phyloP scores from a whole-genome alignment of 1,284 basidiomycete genomes.

The Cryptococcus hybrid region DNA sequence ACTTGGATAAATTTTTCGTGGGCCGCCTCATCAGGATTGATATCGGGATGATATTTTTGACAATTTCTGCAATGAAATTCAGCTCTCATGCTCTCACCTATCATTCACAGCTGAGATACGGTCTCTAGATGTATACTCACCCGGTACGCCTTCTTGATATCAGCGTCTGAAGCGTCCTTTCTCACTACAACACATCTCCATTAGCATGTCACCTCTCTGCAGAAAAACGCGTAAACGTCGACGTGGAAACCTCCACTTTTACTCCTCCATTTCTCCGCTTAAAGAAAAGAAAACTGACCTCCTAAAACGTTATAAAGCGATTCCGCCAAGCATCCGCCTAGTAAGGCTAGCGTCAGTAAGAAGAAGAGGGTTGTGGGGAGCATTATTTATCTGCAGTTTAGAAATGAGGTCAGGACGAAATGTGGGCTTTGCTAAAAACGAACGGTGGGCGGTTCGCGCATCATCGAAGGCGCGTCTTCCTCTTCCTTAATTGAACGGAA shows the following conservation, averaged over 20 bases:
- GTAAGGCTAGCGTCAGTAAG: constrained; percentile 34
- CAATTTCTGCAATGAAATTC: constrained; percentile 57
- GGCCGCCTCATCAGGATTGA: constrained; percentile 79
- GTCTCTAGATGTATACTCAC: constrained; percentile 22
- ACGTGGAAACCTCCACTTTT: constrained; percentile 13
- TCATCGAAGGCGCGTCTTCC: too few species aligned
- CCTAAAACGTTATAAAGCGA: constrained; percentile 51
- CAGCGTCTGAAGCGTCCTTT: constrained; percentile 74
- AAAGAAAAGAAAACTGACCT: constrained; percentile 24
- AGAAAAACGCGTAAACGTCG: constrained; percentile 4
- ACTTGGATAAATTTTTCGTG: constrained; percentile 85
- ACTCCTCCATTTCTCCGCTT: neutral
- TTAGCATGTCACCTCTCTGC: neutral
- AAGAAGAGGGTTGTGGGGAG: constrained; percentile 25
- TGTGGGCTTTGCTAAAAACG: too few species aligned
- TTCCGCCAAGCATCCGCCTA: constrained; percentile 35
- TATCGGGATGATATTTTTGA: constrained; percentile 92
- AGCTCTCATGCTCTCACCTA: neutral
- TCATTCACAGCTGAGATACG: neutral
- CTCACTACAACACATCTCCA: constrained; percentile 57
- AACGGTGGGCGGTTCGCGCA: too few species aligned
- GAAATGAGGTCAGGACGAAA: too few species aligned
- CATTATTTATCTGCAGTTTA: constrained; percentile 15
- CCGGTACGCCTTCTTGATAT: constrained; percentile 85
- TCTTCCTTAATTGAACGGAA: neutral